phyloP scores from a whole-genome alignment of 345 rosid genomes.

The Odontarrhena argentea region DNA sequence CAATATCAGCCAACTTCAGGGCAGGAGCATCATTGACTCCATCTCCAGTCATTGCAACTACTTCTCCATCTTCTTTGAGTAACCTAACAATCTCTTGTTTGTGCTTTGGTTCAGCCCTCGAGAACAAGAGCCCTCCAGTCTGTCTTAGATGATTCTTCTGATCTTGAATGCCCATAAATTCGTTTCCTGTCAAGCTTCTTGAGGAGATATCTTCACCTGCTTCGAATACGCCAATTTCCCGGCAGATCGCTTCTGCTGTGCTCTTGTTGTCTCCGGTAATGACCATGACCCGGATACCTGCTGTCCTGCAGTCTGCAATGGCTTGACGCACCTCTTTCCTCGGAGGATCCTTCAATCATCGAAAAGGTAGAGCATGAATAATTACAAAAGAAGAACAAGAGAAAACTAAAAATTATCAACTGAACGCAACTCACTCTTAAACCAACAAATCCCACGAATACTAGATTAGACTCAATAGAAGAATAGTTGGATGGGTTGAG shows the following conservation, averaged over 20 bases:
- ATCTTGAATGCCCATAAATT: conserved; percentile 57
- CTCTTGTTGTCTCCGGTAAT: conserved; percentile 94
- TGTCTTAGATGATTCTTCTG: conserved; percentile 66
- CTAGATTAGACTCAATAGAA: conserved; percentile 73
- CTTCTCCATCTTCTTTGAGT: conserved; percentile 98
- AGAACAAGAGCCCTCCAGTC: conserved; percentile 79
- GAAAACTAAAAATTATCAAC: background rate
- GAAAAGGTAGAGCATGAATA: conserved; percentile 16
- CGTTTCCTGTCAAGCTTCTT: conserved; percentile 85
- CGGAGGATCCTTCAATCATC: conserved; percentile 81
- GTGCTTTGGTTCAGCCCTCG: conserved; percentile 97
- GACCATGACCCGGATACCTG: conserved; percentile 98
- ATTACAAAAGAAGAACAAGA: conserved; percentile 10
- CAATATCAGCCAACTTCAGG: conserved; percentile 93
- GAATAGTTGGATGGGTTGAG: conserved; percentile 74
- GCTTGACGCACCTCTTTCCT: conserved; percentile 93
- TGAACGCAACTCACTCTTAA: conserved; percentile 60
- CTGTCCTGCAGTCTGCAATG: conserved; percentile 89
- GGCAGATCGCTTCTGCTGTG: conserved; percentile 96
- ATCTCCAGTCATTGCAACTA: conserved; percentile 99
- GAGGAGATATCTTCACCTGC: conserved; percentile 59
- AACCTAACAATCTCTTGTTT: conserved; percentile 97
- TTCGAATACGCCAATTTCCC: conserved; percentile 88
- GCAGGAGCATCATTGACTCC: conserved; percentile 99
- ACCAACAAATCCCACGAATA: conserved; percentile 86